Percentiles rank a stretch among this genome's conserved stretches.
These are phyloP conservation scores for Neovahlkampfia damariscottae DNA, from an alignment of 78 protist genomes.

Conservation along the genomic window DNA sequence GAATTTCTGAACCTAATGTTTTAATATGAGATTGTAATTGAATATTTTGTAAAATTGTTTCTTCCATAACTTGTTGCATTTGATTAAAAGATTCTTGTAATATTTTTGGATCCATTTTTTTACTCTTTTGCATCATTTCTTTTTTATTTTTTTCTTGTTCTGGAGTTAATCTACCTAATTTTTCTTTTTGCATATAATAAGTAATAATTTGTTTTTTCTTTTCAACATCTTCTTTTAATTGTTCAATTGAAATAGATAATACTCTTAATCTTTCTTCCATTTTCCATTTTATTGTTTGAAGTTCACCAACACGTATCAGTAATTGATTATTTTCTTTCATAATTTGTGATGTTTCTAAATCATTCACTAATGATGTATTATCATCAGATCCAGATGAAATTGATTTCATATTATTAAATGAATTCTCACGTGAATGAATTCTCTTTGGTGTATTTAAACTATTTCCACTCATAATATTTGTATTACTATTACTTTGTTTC, in stretches of 20 bases:
- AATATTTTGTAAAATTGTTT: slow-evolving; percentile 1
- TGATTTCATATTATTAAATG: too few relatives aligned
- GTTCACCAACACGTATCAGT: not conserved
- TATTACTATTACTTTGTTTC: too few relatives aligned
- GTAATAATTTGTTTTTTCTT: not conserved
- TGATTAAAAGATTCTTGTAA: not conserved
- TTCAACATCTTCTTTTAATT: not conserved
- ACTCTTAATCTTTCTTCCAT: not conserved
- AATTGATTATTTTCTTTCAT: not conserved
- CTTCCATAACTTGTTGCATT: not conserved
- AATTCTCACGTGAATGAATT: too few relatives aligned
- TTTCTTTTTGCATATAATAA: not conserved
- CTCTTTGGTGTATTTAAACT: too few relatives aligned
- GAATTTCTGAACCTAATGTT: not conserved
- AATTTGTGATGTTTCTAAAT: too few relatives aligned
- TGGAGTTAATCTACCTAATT: not conserved
- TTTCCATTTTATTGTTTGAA: not conserved
- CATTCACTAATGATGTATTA: too few relatives aligned
- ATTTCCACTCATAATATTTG: too few relatives aligned
- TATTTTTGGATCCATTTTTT: not conserved
- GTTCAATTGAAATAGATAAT: not conserved
- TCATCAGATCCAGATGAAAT: too few relatives aligned
- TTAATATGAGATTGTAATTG: not conserved
- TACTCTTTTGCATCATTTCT: not conserved
- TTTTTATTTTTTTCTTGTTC: not conserved